Base-by-base conservation (phyloP, 1,139 yeast species). In the Saccharomyces pastorianus region DNA sequence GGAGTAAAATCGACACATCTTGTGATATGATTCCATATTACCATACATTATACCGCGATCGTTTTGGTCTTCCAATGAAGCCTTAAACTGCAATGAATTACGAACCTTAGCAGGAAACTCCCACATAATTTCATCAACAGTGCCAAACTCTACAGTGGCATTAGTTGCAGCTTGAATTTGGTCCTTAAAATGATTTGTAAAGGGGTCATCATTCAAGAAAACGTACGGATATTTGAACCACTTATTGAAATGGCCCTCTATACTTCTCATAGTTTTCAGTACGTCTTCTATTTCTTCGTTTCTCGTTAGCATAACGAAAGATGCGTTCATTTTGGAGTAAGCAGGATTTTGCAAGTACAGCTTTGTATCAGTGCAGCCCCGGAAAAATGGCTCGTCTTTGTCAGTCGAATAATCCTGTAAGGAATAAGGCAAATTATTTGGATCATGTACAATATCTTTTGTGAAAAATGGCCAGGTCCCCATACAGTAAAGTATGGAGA, bases 201-300 rank as follows among this genome's bases (percentile, higher is more conserved):
- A 89, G 25, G 81, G 83, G 56, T 80, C 86, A 66, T 90, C 88
- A 66, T 89, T 90, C 48, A 90, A 70, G 60, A 90, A 87, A 3
- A 87, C 84, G 84, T 93, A 90, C 0, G 96, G 96, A 66, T 90
- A 90, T 61, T 84, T 78, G 68, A 77, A 90, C 90, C 95, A 86
- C 59, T 88, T 86, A 67, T 90, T 90, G 71, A 88, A 90, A 62
- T 85, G 91, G 46, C 88, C 76, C 67, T 90, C 97, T 51, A 90
- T 68, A 1, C 90, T 82, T 28, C 75, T 72, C 79, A 89, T 83
- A 4, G 91, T 83, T 54, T 77, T 74, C 4, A 85, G 64, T 2
- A 87, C 95, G 5, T 84, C 91, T 6, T 78, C 76, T 1, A 87
- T 59, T 62, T 89, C 96, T 4, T 79, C 71, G 65, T 89, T 88